Evolutionary conservation across 768 basidiomycete species (phyloP), one percentile per base, ranked within the genome.

Genomic region (Scleroderma citrinum): DNA sequence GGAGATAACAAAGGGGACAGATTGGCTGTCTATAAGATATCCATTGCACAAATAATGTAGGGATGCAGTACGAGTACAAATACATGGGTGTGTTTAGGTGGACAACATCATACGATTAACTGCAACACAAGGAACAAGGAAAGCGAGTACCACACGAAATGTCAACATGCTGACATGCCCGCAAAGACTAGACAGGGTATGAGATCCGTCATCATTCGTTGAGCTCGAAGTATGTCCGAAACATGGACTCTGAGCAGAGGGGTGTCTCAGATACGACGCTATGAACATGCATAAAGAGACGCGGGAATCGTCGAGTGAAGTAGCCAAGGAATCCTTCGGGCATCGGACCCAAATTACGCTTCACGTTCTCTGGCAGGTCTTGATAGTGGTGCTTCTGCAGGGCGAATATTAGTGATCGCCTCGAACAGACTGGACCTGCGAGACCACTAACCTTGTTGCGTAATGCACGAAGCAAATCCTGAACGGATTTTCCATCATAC

Each of bases 341-440:
- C 76, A 98, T 85, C 12, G 87, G 75, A 5, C 95, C 94, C 10
- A 98, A 74, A 68, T 88, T 82, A 36, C 86, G 81, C 61, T 90
- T 93, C 46, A 92, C 90, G 56, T 86, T 82, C 55, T 92, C 91
- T 2, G 95, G 95, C 11, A 99, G 70, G 68, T 99, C 96, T 69
- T 97, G 95, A 62, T 95, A 96, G 62, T 97, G 94, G 55, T 97
- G 87, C 87, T 93, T 95, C 93, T 94, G 58, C 19, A 51, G 36
- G 20, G 8, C n/a, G 40, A 23, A 21, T 24, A 29, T 42, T 26
- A 42, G 40, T 23, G 24, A 42, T 42, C 36, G 45, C 31, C 41
- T 66, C 42, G 61, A 50, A 42, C 5, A 24, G 26, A n/a, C n/a
- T n/a, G n/a, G n/a, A n/a, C n/a, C n/a, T n/a, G n/a, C n/a, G n/a